Percentiles rank a stretch among this genome's conserved stretches.
Evolutionary conservation across 768 basidiomycete species (phyloP).

Genomic region (Lactarius indigo): DNA sequence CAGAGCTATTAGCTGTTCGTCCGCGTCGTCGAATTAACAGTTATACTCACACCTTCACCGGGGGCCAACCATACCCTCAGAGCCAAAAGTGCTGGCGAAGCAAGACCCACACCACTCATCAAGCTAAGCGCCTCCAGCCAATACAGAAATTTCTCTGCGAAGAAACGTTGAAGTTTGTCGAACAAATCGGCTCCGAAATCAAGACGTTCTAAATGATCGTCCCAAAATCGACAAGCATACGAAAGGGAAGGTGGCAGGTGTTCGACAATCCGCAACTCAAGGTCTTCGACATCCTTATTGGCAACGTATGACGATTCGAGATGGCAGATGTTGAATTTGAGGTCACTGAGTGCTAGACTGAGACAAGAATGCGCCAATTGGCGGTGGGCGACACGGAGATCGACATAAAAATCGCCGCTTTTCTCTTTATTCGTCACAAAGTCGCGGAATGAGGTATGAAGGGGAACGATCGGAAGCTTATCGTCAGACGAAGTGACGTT

Average conservation of each 20-base stretch:
- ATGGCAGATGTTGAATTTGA: conserved; percentile 6
- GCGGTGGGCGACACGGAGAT: background rate
- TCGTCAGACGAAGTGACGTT: background rate
- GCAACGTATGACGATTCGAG: no score
- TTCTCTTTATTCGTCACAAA: background rate
- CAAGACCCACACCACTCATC: no score
- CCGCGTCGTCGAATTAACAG: no score
- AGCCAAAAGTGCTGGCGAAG: no score
- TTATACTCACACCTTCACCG: no score
- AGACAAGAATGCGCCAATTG: background rate
- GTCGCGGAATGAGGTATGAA: background rate
- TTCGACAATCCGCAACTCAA: background rate
- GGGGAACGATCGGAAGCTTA: background rate
- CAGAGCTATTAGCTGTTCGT: no score
- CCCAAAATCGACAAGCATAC: conserved; percentile 6
- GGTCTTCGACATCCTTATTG: background rate
- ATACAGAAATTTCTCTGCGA: no score
- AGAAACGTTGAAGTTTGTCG: no score
- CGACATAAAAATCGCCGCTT: background rate
- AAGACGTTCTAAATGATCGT: background rate
- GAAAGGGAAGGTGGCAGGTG: background rate
- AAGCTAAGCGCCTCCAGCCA: no score
- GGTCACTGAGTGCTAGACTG: background rate
- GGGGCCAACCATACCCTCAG: no score
- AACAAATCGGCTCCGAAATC: background rate